These are phyloP conservation scores for Tuber calosporum DNA, from an alignment of 495 filamentous ascomycete species.

Conservation along the genomic window DNA sequence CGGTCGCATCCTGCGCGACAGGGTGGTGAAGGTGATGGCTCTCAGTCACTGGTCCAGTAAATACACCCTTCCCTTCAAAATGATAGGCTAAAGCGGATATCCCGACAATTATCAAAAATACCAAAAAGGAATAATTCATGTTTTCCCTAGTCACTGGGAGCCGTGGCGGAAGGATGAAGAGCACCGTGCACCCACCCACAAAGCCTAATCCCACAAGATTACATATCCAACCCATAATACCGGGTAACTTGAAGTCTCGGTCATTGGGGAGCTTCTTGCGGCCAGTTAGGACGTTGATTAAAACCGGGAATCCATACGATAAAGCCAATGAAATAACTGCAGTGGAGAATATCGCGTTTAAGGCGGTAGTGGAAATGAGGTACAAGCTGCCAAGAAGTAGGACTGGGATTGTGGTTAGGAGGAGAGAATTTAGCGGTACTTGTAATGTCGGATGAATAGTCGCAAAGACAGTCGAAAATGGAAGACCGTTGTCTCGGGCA, in stretches of 20 bases:
- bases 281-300: constrained; percentile 59
- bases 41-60: constrained; percentile 13
- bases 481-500: constrained; percentile 64
- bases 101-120: constrained; percentile 60
- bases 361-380: constrained; percentile 61
- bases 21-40: background rate
- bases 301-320: constrained; percentile 65
- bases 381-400: constrained; percentile 67
- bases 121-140: constrained; percentile 72
- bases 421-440: constrained; percentile 63
- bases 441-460: constrained; percentile 57
- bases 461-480: constrained; percentile 58
- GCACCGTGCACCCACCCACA: constrained; percentile 60
- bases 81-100: constrained; percentile 62
- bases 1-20: background rate
- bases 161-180: constrained; percentile 69
- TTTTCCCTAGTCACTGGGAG: constrained; percentile 59
- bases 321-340: constrained; percentile 65
- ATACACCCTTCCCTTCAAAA: constrained; percentile 57
- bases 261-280: constrained; percentile 56
- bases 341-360: constrained; percentile 63
- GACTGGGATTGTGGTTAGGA: constrained; percentile 57
- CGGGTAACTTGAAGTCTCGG: constrained; percentile 56
- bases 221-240: constrained; percentile 53
- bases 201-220: constrained; percentile 62